Evolutionary conservation across 768 basidiomycete genomes (phyloP).

Genomic region (Calocybe cyanea): DNA sequence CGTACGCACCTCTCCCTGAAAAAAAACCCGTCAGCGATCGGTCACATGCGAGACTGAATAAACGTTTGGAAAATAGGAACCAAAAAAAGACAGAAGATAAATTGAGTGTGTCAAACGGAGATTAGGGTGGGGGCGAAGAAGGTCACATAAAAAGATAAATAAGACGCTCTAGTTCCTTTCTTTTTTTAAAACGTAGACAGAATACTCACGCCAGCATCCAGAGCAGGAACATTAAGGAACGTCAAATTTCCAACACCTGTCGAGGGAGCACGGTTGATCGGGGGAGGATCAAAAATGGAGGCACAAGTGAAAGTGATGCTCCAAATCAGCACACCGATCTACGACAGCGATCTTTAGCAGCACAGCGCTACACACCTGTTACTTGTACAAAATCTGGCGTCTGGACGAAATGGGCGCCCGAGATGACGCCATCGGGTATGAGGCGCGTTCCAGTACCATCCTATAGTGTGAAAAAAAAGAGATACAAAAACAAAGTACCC

Average conservation of each 20-base stretch:
- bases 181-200: too few species aligned
- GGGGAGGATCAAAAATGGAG: background rate
- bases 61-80: background rate
- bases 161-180: too few species aligned
- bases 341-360: background rate
- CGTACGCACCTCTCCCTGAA: conserved; percentile 22
- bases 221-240: conserved; percentile 55
- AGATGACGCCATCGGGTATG: conserved; percentile 71
- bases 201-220: conserved; percentile 48
- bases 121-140: too few species aligned
- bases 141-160: too few species aligned
- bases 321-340: too few species aligned
- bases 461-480: conserved; percentile 27
- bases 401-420: conserved; percentile 62
- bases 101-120: too few species aligned
- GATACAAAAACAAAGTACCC: conserved; percentile 4
- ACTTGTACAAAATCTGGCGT: conserved; percentile 77
- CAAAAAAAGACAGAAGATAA: background rate
- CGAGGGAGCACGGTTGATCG: background rate
- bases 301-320: too few species aligned
- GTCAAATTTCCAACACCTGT: conserved; percentile 63
- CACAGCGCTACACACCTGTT: conserved; percentile 38
- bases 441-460: conserved; percentile 57
- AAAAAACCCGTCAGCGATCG: background rate
- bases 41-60: background rate